Base-by-base conservation (phyloP, 2,329 filamentous ascomycete species). In the Verticillium nubilum region DNA sequence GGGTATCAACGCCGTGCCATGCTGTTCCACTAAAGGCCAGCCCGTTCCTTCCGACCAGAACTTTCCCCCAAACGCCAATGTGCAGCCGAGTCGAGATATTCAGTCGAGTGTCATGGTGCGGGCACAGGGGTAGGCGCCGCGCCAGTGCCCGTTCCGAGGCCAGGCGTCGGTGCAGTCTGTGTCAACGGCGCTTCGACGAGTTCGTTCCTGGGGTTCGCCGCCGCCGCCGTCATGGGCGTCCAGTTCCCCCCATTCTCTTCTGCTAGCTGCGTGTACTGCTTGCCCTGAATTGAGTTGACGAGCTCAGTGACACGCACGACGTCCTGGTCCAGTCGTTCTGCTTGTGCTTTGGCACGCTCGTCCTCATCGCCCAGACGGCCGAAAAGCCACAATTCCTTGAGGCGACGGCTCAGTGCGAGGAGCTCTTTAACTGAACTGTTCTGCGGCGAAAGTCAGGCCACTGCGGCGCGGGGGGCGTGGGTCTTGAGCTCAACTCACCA, bases 351-450 rank as follows among this genome's bases (percentile, higher is more conserved):
- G 47, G 69, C 68, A 50, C 70, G 69, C 23, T 68, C 67, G 59
- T 77, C 73, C 37, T 71, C 71, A 59, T 73, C 66, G 59, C 75
- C 72, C 28, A 80, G 72, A 54, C 78, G 68, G 0, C 77, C 72
- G 59, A 77, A 74, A 57, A 80, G 67, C 78, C 78, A 76, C 56
- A 79, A 70, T 67, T 81, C 72, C 63, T 80, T 78, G 68, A 80
- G 71, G 54, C 73, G 72, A 57, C 76, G 75, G 26, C 74, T 76
- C 4, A 79, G 70, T 4, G 76, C 68, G 58, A 79, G 72, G 7
- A 79, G 75, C 52, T 79, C 76, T 58, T 78, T 79, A 65, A 79
- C 71, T 23, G 74, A 76, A 1, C 74, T 71, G 67, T 77, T 74
- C 76, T 78, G 12, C 0, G 1, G 0, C 1, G 2, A 2, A 1